Evolutionary conservation across 2,329 filamentous ascomycete species (phyloP).

Genomic region (Fusarium piperis): DNA sequence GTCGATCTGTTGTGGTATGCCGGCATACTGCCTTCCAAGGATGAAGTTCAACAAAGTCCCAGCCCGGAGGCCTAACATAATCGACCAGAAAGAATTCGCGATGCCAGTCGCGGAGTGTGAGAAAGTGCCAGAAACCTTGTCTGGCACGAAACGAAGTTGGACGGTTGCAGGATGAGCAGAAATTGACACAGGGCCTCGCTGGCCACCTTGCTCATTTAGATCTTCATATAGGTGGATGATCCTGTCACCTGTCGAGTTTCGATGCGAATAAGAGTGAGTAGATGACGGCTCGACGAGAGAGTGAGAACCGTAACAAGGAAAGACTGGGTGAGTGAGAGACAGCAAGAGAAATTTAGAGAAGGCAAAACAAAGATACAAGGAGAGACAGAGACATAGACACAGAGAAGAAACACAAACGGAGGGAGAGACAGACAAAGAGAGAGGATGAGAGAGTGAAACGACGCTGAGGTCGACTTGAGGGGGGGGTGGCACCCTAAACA

Average conservation of each 20-base stretch:
- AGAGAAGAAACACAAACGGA: constrained; percentile 8
- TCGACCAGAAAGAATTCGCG: constrained; percentile 46
- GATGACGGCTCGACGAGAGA: constrained; percentile 5
- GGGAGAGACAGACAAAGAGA: constrained; percentile 21
- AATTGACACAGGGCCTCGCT: constrained; percentile 35
- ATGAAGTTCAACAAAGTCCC: constrained; percentile 61
- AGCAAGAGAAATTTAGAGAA: constrained; percentile 20
- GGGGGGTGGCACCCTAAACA: constrained; percentile 26
- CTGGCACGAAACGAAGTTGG: constrained; percentile 14
- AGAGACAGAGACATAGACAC: constrained; percentile 31
- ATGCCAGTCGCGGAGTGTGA: constrained; percentile 44
- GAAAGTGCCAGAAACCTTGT: constrained; percentile 18
- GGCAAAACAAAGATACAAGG: constrained; percentile 25
- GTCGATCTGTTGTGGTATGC: constrained; percentile 53
- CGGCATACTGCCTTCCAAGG: constrained; percentile 63
- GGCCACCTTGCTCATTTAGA: constrained; percentile 38
- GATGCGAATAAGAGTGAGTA: constrained; percentile 19
- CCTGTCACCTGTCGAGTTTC: constrained; percentile 33
- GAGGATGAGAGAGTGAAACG: constrained; percentile 35
- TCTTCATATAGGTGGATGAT: constrained; percentile 41
- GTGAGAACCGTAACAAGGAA: constrained; percentile 18
- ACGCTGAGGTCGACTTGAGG: constrained; percentile 23
- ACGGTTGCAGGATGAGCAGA: constrained; percentile 23
- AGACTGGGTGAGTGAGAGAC: constrained; percentile 19
- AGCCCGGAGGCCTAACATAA: constrained; percentile 52